These are phyloP conservation scores for Ophiostoma pallidulum DNA, from an alignment of 2,329 filamentous ascomycete species.

Conservation along the genomic window DNA sequence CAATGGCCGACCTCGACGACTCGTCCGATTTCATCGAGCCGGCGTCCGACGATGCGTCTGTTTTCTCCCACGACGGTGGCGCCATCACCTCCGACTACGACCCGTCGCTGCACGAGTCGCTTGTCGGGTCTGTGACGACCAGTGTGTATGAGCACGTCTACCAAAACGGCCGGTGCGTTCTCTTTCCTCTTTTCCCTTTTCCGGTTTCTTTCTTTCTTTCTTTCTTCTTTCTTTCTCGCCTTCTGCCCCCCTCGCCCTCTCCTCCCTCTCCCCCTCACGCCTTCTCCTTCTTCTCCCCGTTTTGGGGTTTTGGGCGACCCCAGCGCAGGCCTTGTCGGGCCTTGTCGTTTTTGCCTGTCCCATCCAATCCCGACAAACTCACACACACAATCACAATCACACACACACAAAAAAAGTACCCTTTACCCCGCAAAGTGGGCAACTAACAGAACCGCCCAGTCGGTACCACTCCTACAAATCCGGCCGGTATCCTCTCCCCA, in stretches of 20 bases:
- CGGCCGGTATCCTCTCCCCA: conserved; percentile 41
- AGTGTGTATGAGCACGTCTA: conserved; percentile 29
- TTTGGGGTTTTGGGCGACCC: no score
- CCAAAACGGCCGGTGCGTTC: conserved; percentile 28
- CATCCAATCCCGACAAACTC: no score
- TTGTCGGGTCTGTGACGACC: conserved; percentile 31
- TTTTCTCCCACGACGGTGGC: conserved; percentile 17
- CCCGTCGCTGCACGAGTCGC: conserved; percentile 27
- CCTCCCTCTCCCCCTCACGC: no score
- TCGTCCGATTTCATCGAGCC: conserved; percentile 16
- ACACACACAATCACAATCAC: no score
- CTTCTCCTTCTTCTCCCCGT: no score
- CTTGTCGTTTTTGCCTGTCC: no score
- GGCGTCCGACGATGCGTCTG: conserved; percentile 13
- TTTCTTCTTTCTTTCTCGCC: no score
- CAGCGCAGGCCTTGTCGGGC: no score
- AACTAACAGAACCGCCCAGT: conserved; percentile 21
- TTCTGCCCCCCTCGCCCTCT: no score
- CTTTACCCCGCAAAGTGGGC: not conserved
- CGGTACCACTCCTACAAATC: conserved; percentile 40
- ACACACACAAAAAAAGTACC: no score
- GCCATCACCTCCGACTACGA: conserved; percentile 31
- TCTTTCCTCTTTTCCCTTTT: not conserved
- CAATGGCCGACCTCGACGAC: conserved; percentile 11
- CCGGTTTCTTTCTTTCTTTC: not conserved